A percentile compares a stretch with the other conserved stretches of the same genome.
phyloP scores from a whole-genome alignment of 352 stramenopile species.

The Pythium biforme region DNA sequence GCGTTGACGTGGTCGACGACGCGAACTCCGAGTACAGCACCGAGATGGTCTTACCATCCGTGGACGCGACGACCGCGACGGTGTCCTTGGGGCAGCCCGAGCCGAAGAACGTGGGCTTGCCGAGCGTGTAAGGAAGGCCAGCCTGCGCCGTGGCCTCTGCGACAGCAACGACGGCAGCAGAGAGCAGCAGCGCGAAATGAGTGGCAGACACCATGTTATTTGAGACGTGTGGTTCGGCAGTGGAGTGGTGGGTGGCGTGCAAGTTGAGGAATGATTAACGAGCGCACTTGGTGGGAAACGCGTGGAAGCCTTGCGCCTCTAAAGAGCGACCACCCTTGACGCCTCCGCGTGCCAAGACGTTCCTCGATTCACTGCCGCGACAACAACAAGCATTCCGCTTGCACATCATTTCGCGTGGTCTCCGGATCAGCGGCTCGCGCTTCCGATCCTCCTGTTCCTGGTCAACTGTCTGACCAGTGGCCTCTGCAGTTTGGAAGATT shows the following conservation, averaged over 20 bases:
- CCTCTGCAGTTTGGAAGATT: too few relatives aligned
- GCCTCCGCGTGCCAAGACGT: not conserved
- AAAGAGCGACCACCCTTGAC: not conserved
- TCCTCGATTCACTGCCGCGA: not conserved
- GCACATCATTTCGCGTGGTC: not conserved
- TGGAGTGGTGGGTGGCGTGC: not conserved
- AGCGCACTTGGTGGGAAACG: not conserved
- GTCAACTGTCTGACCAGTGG: not conserved
- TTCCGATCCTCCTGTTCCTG: not conserved
- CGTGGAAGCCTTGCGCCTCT: not conserved
- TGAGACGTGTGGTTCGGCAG: not conserved
- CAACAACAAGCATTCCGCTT: too few relatives aligned
- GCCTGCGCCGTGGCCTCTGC: not conserved
- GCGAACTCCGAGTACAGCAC: constrained; percentile 32
- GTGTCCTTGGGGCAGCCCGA: constrained; percentile 32
- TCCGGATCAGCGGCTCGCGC: not conserved
- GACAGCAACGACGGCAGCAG: not conserved
- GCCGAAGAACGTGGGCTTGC: constrained; percentile 30
- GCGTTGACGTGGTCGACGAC: constrained; percentile 24
- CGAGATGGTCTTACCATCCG: constrained; percentile 31
- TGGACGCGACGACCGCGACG: constrained; percentile 23
- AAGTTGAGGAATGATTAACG: constrained; percentile 2
- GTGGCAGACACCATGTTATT: not conserved
- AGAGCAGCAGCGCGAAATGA: not conserved
- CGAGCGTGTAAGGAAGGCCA: constrained; percentile 11